phyloP scores from a whole-genome alignment of 371 early-diverging fungal species.

The Mucor indicus region DNA sequence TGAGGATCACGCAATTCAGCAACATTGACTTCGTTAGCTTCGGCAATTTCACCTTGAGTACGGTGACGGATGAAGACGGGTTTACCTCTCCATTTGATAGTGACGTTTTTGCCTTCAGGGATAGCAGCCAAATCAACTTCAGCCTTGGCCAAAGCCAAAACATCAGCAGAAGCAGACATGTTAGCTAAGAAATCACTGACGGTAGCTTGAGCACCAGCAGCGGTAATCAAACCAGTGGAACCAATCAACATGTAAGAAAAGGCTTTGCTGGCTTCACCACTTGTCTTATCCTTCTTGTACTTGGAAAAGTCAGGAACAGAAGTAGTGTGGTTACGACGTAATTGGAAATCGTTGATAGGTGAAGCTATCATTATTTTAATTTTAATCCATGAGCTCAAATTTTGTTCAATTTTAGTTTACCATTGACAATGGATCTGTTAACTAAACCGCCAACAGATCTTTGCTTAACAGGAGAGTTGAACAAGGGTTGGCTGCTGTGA shows the following conservation, averaged over 20 bases:
- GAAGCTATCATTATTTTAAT: slow-evolving; percentile 12
- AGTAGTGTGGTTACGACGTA: slow-evolving; percentile 60
- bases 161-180: slow-evolving; percentile 96
- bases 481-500: slow-evolving; percentile 23
- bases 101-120: slow-evolving; percentile 96
- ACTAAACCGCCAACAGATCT: slow-evolving; percentile 33
- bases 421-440: slow-evolving; percentile 32
- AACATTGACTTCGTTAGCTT: slow-evolving; percentile 83
- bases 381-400: neutral
- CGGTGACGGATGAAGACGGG: slow-evolving; percentile 97
- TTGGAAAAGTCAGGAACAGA: slow-evolving; percentile 65
- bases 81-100: slow-evolving; percentile 98
- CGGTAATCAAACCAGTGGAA: slow-evolving; percentile 80
- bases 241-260: slow-evolving; percentile 96
- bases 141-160: slow-evolving; percentile 95
- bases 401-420: slow-evolving; percentile 13
- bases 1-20: slow-evolving; percentile 88
- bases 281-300: slow-evolving; percentile 60
- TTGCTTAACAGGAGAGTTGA: slow-evolving; percentile 32
- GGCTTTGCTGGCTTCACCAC: slow-evolving; percentile 68
- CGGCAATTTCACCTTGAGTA: slow-evolving; percentile 92
- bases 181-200: slow-evolving; percentile 88
- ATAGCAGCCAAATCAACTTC: slow-evolving; percentile 90
- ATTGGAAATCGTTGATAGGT: slow-evolving; percentile 42
- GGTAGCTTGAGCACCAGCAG: slow-evolving; percentile 89